These are phyloP conservation scores for Bothriochloa decipiens DNA, from an alignment of 176 grass and related monocot species.

Conservation along the genomic window DNA sequence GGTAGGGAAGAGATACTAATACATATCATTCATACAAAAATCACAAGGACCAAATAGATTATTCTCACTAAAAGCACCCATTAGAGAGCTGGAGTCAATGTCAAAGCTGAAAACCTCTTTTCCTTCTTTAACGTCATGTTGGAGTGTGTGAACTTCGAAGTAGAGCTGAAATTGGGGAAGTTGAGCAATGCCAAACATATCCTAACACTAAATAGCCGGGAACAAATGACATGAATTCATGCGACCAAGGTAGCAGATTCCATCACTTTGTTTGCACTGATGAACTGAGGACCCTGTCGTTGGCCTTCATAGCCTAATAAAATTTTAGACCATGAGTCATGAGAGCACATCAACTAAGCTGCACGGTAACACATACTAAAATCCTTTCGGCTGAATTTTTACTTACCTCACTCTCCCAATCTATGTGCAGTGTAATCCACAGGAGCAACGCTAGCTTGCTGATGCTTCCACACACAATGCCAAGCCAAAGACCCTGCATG, in stretches of 20 bases:
- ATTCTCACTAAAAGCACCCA: too few species aligned
- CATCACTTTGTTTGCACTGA: not conserved
- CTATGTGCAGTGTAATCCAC: conserved; percentile 24
- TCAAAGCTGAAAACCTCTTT: too few species aligned
- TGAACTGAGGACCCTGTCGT: not conserved
- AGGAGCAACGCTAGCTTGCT: conserved; percentile 15
- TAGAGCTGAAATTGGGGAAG: too few species aligned
- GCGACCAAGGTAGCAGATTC: not conserved
- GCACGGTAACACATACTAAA: not conserved
- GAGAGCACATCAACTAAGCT: not conserved
- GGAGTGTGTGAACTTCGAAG: too few species aligned
- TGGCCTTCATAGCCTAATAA: conserved; percentile 11
- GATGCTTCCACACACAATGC: conserved; percentile 33
- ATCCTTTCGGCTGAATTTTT: not conserved
- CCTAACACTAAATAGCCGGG: not conserved
- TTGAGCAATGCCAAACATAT: too few species aligned
- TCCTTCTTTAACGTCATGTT: too few species aligned
- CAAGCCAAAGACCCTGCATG: conserved; percentile 41
- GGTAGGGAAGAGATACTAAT: not conserved
- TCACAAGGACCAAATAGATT: too few species aligned
- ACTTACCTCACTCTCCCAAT: conserved; percentile 35
- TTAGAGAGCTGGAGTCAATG: too few species aligned
- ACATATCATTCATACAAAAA: too few species aligned
- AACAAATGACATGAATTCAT: not conserved
- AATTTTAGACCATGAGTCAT: not conserved